Evolutionary conservation across 2,329 filamentous ascomycete species (phyloP).

Genomic region (Diplodia sapinea): DNA sequence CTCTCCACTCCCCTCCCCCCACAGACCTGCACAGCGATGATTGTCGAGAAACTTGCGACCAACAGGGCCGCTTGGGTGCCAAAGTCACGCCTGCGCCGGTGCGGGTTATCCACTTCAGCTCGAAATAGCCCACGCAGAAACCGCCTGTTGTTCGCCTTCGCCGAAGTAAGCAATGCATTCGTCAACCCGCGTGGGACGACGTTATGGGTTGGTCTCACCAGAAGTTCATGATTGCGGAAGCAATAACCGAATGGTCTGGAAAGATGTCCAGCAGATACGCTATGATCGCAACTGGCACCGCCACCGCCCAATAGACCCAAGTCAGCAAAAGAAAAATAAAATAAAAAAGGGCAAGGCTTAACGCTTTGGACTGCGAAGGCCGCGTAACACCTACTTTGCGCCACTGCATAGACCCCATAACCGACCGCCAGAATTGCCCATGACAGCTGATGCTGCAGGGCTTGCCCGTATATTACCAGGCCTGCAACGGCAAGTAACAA

Average conservation of each 20-base stretch:
- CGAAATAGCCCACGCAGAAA: constrained; percentile 46
- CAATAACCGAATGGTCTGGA: constrained; percentile 42
- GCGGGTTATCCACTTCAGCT: constrained; percentile 42
- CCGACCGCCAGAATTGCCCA: constrained; percentile 43
- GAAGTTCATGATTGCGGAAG: constrained; percentile 44
- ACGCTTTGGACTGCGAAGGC: not conserved
- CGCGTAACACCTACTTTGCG: constrained; percentile 22
- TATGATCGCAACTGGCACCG: constrained; percentile 37
- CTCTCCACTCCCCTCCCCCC: constrained; percentile 14
- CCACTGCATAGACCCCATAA: constrained; percentile 38
- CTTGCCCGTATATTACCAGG: constrained; percentile 43
- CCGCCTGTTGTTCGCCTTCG: constrained; percentile 40
- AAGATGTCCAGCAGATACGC: constrained; percentile 45
- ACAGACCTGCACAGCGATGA: constrained; percentile 20
- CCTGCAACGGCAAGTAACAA: constrained; percentile 42
- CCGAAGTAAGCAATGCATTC: constrained; percentile 10
- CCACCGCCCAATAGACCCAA: not conserved
- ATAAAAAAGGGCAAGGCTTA: not conserved
- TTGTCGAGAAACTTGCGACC: constrained; percentile 33
- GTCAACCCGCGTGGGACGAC: not conserved
- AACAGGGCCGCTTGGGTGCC: constrained; percentile 46
- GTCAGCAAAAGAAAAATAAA: constrained; percentile 4
- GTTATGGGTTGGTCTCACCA: not conserved
- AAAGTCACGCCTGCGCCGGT: constrained; percentile 41
- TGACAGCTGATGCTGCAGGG: constrained; percentile 42